Base-by-base conservation (phyloP, 73 alveolate species). In the Tetrahymena thermophila region DNA sequence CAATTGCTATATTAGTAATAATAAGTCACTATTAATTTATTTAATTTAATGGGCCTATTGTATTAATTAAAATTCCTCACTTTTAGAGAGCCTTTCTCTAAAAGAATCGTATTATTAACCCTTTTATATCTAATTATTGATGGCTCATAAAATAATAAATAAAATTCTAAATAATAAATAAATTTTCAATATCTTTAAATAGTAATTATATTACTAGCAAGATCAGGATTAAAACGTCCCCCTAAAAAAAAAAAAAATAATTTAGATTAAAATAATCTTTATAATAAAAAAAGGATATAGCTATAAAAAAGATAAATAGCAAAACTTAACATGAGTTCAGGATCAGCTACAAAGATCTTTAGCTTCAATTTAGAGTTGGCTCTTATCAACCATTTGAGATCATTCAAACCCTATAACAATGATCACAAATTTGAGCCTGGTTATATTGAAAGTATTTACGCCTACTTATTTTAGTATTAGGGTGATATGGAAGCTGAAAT, bases 401-500 rank as follows among this genome's bases (percentile, higher is more conserved):
- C 89, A 71, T 71, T 71, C 35, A 71, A 71, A 31, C 89, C 89
- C 11, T n/a, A 23, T 31, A 71, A 71, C 23, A 71, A 31, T 71
- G 89, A 71, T 31, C 89, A 71, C 89, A 71, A 11, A 71, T 71
- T 71, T 71, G 89, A 71, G 89, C 89, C 89, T 85, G 97, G 97
- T 4, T 95, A 95, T 56, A 85, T 95, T 93, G 97, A 95, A 85
- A 35, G 94, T 40, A 85, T 95, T 8, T 95, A 95, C 31, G 97
- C 97, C 25, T 93, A 50, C 85, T 56, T 95, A 23, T 95, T 85
- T 58, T 95, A 89, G 44, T 95, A 95, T 95, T 28, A 95, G 85
- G 97, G 97, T 10, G 89, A 85, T 31, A 94, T 94, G 85, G 97
- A 95, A 58, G 84, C 95, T 13, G 97, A 95, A 35, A 42, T 95